phyloP scores from a whole-genome alignment of 345 rosid species.

The Jatropha curcas region DNA sequence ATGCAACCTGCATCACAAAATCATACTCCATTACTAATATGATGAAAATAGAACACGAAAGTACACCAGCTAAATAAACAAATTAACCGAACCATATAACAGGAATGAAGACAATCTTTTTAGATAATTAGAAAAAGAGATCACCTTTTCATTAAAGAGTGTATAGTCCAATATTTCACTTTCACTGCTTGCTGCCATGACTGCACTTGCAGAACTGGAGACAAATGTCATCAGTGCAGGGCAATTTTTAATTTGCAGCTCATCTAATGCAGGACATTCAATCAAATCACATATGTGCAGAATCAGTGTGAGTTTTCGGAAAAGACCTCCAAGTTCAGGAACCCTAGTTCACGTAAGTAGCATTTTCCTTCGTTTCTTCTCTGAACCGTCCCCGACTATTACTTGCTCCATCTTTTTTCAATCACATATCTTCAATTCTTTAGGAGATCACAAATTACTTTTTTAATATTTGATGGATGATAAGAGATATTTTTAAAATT shows the following conservation, averaged over 20 bases:
- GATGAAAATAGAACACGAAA: background rate
- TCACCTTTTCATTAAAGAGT: constrained; percentile 6
- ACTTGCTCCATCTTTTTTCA: constrained; percentile 10
- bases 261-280: constrained; percentile 3
- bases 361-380: background rate
- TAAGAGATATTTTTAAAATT: background rate
- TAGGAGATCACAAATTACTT: background rate
- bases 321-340: background rate
- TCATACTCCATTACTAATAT: background rate
- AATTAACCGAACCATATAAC: too few relatives aligned
- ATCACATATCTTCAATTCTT: too few relatives aligned
- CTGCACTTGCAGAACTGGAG: background rate
- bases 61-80: background rate
- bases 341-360: background rate
- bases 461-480: constrained; percentile 2
- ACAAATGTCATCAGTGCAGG: background rate
- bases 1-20: constrained; percentile 7
- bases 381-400: background rate
- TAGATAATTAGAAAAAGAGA: background rate
- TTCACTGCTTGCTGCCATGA: background rate
- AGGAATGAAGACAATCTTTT: too few relatives aligned
- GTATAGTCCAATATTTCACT: background rate
- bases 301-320: constrained; percentile 14
- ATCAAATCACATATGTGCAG: background rate
- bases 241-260: background rate